Percentiles rank a stretch among this genome's conserved stretches.
These are phyloP conservation scores for Hymenoscyphus occultus DNA, from an alignment of 2,329 filamentous ascomycete species.

Conservation along the genomic window DNA sequence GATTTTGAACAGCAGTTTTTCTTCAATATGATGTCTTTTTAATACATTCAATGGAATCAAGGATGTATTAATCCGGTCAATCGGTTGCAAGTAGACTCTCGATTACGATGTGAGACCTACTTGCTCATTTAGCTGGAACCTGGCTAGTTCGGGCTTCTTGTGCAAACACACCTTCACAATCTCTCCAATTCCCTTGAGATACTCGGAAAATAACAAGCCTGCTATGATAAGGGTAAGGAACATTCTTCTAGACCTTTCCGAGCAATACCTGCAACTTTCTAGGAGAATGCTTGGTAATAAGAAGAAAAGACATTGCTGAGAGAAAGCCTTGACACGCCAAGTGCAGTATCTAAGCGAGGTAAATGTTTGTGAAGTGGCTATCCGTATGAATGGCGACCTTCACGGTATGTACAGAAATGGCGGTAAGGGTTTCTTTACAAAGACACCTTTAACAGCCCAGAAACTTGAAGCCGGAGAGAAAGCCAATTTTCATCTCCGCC, in stretches of 20 bases:
- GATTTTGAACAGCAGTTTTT: not conserved
- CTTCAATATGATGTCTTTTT: not conserved
- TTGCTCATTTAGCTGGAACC: not conserved
- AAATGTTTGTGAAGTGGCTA: not conserved
- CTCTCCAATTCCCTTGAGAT: too few relatives aligned
- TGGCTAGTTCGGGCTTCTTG: too few relatives aligned
- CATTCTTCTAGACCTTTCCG: too few relatives aligned
- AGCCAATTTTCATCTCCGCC: not conserved
- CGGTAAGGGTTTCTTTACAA: slow-evolving; percentile 1
- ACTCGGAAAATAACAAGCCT: too few relatives aligned
- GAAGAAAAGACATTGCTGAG: too few relatives aligned
- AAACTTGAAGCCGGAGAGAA: not conserved
- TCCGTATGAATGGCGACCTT: not conserved
- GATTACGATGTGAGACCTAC: not conserved
- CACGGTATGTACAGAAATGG: not conserved
- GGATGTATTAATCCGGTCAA: not conserved
- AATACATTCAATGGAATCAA: not conserved
- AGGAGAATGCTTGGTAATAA: too few relatives aligned
- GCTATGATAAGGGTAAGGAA: too few relatives aligned
- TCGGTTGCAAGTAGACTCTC: not conserved
- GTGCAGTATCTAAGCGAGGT: not conserved
- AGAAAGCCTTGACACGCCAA: too few relatives aligned
- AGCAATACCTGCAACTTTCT: too few relatives aligned
- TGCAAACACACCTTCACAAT: too few relatives aligned
- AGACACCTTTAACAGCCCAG: not conserved